phyloP scores from a whole-genome alignment of 352 stramenopile genomes.

The Globisporangium recalcitrans region DNA sequence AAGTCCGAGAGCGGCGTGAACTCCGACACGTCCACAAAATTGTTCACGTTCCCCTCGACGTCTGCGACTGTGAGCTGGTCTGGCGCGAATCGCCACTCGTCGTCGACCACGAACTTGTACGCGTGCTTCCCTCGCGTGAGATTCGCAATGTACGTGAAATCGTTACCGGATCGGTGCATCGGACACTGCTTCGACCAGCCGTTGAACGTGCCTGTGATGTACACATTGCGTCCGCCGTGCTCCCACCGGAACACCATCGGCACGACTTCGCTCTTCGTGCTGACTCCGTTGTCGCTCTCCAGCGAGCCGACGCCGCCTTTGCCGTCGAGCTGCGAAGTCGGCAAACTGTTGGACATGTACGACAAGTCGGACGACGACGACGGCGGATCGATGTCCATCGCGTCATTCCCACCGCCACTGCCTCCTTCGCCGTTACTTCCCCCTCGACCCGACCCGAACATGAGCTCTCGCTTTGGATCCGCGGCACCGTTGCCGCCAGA shows the following conservation, averaged over 20 bases:
- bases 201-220: conserved; percentile 99
- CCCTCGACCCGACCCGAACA: conserved; percentile 8
- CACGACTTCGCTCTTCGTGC: conserved; percentile 39
- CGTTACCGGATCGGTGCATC: conserved; percentile 99
- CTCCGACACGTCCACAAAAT: conserved; percentile 99
- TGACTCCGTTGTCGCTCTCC: conserved; percentile 6
- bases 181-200: conserved; percentile 98
- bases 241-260: conserved; percentile 99
- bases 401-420: conserved; percentile 25
- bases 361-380: conserved; percentile 27
- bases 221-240: conserved; percentile 94
- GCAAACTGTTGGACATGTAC: conserved; percentile 20
- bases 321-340: conserved; percentile 23
- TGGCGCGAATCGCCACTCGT: conserved; percentile 96
- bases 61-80: conserved; percentile 96
- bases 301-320: conserved; percentile 21
- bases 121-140: conserved; percentile 96
- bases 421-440: conserved; percentile 6
- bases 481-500: background rate
- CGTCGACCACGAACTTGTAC: conserved; percentile 99
- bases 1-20: conserved; percentile 89
- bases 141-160: conserved; percentile 99
- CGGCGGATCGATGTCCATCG: conserved; percentile 65
- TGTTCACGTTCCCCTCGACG: conserved; percentile 99
- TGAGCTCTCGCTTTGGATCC: conserved; percentile 1